These are phyloP conservation scores for Torulaspora indica DNA, from an alignment of 805 yeast genomes.

Conservation along the genomic window DNA sequence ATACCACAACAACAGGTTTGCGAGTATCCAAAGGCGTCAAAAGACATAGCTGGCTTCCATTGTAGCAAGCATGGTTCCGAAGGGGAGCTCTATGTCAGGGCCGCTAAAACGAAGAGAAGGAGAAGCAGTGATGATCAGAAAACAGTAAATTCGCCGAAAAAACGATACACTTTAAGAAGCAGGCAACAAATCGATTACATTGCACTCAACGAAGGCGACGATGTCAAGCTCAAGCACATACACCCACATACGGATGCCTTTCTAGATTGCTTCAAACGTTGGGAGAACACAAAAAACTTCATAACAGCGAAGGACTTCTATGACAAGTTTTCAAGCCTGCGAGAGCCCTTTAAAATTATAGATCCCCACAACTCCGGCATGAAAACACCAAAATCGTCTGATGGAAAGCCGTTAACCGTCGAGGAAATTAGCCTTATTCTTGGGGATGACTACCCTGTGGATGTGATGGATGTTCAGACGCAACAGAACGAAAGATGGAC, in stretches of 20 bases:
- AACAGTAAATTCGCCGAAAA: constrained; percentile 18
- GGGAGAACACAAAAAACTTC: constrained; percentile 19
- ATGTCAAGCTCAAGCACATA: constrained; percentile 46
- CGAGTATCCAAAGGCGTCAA: constrained; percentile 6
- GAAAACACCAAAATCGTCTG: constrained; percentile 15
- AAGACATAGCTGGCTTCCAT: constrained; percentile 13
- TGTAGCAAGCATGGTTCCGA: constrained; percentile 15
- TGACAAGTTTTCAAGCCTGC: constrained; percentile 18
- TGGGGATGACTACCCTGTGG: constrained; percentile 61
- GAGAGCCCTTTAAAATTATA: constrained; percentile 19
- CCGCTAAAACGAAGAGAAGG: constrained; percentile 2
- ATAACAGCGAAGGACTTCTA: constrained; percentile 17
- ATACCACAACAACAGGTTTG: constrained; percentile 1
- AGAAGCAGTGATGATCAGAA: constrained; percentile 1
- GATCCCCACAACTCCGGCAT: constrained; percentile 26
- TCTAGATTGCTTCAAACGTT: constrained; percentile 20
- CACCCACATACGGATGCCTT: constrained; percentile 51
- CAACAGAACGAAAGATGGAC: constrained; percentile 65
- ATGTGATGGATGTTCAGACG: constrained; percentile 85
- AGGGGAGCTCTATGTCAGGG: constrained; percentile 1
- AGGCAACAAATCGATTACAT: constrained; percentile 64
- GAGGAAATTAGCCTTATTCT: constrained; percentile 40
- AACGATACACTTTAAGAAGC: constrained; percentile 52
- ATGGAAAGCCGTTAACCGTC: constrained; percentile 22
- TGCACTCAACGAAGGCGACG: constrained; percentile 71